Base-by-base conservation (phyloP, 768 basidiomycete genomes). In the Termitomyces sp. region DNA sequence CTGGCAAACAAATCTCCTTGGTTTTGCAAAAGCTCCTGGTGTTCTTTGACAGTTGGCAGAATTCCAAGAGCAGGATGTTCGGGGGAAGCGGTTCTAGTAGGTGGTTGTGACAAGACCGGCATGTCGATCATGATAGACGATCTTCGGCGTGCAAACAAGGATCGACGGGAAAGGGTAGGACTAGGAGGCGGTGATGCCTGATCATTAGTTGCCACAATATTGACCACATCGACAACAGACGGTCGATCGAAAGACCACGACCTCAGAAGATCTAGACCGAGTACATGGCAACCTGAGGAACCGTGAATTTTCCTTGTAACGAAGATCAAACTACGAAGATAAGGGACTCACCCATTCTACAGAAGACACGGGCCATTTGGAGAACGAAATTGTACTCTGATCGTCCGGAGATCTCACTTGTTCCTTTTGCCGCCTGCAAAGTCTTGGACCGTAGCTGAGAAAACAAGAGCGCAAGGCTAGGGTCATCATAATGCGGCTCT, bases 331-430 rank as follows among this genome's bases (percentile, higher is more conserved):
- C 18, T 50, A 56, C 44, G 10, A 34, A 4, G 47, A 49, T 32
- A 10, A 0, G n/a, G n/a, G n/a, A 69, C 87, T 40, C 63, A 93
- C 96, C 97, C 94, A 98, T 96, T 58, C 93, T 79, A 66, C 91
- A 93, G 64, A 98, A 95, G 8, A 96, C 91, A 30, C 93, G 84
- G 0, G 95, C 91, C 64, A 94, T 93, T 73, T 98, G 95, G 30
- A 95, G 76, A 10, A 99, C 93, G 69, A 98, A 98, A 68, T 91
- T 95, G 73, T 95, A 98, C 68, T 99, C 96, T 13, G 87, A 84
- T 45, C 82, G 81, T 18, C 89, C 91, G 0, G 92, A 88, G 30
- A 98, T 93, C 65, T 95, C 92, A 64, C 87, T 93, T 0, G 92
- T 93, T 14, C 96, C 96, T 69, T 95, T 88, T 1, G 90, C 91